These are phyloP conservation scores for Globisporangium viniferum DNA, from an alignment of 352 stramenopile species.

Conservation along the genomic window DNA sequence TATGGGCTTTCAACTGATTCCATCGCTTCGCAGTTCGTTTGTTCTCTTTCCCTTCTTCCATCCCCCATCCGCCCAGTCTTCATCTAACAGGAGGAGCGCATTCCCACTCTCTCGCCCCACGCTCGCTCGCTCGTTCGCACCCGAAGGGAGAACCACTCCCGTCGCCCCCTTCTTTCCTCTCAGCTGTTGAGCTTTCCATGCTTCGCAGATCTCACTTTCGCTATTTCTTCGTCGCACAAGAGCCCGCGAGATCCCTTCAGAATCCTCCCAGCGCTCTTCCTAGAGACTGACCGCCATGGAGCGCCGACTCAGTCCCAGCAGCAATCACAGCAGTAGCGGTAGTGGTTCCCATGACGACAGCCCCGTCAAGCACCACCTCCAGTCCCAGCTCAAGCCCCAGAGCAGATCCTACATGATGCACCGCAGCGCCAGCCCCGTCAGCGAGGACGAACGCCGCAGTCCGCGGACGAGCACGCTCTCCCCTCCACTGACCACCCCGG, in stretches of 20 bases:
- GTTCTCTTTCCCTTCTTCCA: constrained; percentile 1
- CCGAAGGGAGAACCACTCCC: not conserved
- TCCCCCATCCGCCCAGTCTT: constrained; percentile 12
- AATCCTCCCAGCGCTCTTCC: not conserved
- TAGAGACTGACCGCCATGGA: not conserved
- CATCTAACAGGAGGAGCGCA: constrained; percentile 14
- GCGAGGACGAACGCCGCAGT: constrained; percentile 1
- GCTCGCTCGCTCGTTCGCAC: constrained; percentile 10
- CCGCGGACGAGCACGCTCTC: not conserved
- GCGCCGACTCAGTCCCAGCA: not conserved
- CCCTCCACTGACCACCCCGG: not conserved
- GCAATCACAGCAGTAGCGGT: not conserved
- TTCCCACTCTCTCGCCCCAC: constrained; percentile 2
- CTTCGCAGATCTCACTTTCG: constrained; percentile 6
- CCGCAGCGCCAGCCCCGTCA: not conserved
- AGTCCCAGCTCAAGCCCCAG: constrained; percentile 2
- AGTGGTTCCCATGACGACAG: not conserved
- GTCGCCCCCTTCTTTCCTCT: not conserved
- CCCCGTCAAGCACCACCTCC: not conserved
- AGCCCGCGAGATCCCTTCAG: not conserved
- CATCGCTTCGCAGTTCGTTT: not conserved
- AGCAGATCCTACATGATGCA: not conserved
- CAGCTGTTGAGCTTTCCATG: not conserved
- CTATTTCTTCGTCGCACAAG: not conserved
- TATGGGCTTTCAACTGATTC: constrained; percentile 1